phyloP scores from a whole-genome alignment of 2,329 filamentous ascomycete species.

The Albifimbria verrucaria region DNA sequence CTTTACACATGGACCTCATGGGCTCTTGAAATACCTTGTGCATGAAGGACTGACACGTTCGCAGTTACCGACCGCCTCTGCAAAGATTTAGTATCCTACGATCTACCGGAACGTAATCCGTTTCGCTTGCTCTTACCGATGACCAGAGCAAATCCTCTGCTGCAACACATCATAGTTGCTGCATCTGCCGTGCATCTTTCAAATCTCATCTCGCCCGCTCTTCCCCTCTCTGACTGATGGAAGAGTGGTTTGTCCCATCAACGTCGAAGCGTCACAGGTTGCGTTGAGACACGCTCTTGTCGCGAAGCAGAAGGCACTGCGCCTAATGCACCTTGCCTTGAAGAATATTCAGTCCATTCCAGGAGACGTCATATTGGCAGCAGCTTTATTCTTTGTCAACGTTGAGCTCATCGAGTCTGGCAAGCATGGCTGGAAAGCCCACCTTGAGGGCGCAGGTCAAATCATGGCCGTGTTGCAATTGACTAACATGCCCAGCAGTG shows the following conservation, averaged over 20 bases:
- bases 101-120: conserved; percentile 41
- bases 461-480: conserved; percentile 40
- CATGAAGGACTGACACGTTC: conserved; percentile 5
- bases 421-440: conserved; percentile 43
- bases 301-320: conserved; percentile 42
- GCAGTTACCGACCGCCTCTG: conserved; percentile 48
- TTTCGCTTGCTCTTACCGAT: conserved; percentile 43
- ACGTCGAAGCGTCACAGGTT: conserved; percentile 15
- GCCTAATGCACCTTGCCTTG: conserved; percentile 37
- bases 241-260: conserved; percentile 4
- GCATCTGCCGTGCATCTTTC: conserved; percentile 47
- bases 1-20: neutral
- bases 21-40: conserved; percentile 5
- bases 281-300: conserved; percentile 41
- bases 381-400: conserved; percentile 48
- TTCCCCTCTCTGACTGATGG: conserved; percentile 9
- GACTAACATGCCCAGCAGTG: conserved; percentile 26
- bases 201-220: conserved; percentile 32
- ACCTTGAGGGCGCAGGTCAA: conserved; percentile 41
- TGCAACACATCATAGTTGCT: conserved; percentile 46
- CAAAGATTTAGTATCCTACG: conserved; percentile 47
- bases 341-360: conserved; percentile 32
- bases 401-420: conserved; percentile 48
- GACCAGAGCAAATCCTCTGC: conserved; percentile 35
- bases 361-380: conserved; percentile 40